Evolutionary conservation across 768 basidiomycete genomes (phyloP).

Genomic region (Chiua virens): DNA sequence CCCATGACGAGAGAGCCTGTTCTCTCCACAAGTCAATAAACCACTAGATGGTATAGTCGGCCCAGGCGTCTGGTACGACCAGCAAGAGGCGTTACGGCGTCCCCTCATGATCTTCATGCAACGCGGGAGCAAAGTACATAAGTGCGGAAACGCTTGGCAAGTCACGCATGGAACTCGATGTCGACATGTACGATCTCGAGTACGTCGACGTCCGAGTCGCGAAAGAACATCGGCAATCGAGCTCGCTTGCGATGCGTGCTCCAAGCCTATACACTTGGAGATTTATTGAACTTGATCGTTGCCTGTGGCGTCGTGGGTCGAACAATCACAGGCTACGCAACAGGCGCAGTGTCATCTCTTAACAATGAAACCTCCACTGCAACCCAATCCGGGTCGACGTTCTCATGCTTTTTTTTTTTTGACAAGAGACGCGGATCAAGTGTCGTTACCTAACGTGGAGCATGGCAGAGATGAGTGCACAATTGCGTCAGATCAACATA

Average conservation of each 20-base stretch:
- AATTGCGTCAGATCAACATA: conserved; percentile 13
- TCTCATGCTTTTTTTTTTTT: conserved; percentile 19
- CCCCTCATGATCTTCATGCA: no score
- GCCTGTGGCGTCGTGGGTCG: conserved; percentile 13
- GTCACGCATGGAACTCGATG: no score
- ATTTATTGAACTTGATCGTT: conserved; percentile 9
- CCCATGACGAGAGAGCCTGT: no score
- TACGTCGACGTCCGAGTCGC: neutral
- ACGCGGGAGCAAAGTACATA: no score
- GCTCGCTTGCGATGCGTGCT: neutral
- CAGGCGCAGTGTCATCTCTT: conserved; percentile 6
- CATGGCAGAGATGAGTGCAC: neutral
- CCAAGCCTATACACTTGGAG: no score
- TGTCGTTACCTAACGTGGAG: conserved; percentile 3
- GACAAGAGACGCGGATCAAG: neutral
- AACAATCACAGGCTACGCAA: neutral
- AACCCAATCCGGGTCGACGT: conserved; percentile 12
- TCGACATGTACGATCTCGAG: neutral
- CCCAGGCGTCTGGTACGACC: no score
- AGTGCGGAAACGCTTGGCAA: no score
- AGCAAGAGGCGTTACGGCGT: no score
- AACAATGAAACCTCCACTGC: conserved; percentile 8
- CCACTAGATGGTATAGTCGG: no score
- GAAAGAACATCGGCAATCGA: conserved; percentile 1
- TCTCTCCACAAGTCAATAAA: no score